A percentile compares a stretch with the other conserved stretches of the same genome.
Evolutionary conservation across 495 filamentous ascomycete genomes (phyloP).

Genomic region (Penicillium argentinense): DNA sequence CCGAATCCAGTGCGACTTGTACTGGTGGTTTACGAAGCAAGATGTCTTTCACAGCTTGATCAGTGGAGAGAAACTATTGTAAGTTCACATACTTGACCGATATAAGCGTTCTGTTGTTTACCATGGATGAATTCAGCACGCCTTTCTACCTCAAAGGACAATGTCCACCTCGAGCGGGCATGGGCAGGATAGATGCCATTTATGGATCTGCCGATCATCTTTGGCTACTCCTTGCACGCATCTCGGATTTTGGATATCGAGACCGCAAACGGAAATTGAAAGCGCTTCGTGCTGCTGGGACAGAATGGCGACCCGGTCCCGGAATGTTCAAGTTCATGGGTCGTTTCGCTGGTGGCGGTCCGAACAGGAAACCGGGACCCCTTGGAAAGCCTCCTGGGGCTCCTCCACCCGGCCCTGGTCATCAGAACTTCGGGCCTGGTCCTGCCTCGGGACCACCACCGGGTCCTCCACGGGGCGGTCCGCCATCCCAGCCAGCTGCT

Average conservation of each 20-base stretch:
- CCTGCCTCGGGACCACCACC: conserved; percentile 9
- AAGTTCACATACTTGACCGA: conserved; percentile 37
- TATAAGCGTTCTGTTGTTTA: conserved; percentile 10
- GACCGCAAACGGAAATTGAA: conserved; percentile 79
- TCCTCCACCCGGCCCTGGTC: conserved; percentile 20
- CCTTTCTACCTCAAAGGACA: conserved; percentile 78
- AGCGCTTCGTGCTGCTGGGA: conserved; percentile 44
- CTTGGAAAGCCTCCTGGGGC: conserved; percentile 28
- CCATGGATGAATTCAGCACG: conserved; percentile 51
- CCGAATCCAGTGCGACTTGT: conserved; percentile 80
- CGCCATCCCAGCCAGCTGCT: conserved; percentile 9
- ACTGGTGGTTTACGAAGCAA: conserved; percentile 96
- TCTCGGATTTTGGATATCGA: conserved; percentile 76
- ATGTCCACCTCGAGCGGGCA: conserved; percentile 78
- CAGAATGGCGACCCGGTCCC: conserved; percentile 57
- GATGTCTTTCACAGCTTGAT: conserved; percentile 89
- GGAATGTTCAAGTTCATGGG: conserved; percentile 49
- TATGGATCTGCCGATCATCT: conserved; percentile 87
- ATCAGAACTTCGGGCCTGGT: conserved; percentile 4
- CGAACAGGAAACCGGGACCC: conserved; percentile 15
- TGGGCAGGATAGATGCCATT: conserved; percentile 76
- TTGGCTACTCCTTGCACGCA: conserved; percentile 74
- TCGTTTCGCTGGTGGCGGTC: conserved; percentile 31
- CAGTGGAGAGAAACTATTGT: conserved; percentile 83
- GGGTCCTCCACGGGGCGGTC: conserved; percentile 1